These are phyloP conservation scores for Talaromyces sp. DNA, from an alignment of 2,329 filamentous ascomycete genomes.

Conservation along the genomic window DNA sequence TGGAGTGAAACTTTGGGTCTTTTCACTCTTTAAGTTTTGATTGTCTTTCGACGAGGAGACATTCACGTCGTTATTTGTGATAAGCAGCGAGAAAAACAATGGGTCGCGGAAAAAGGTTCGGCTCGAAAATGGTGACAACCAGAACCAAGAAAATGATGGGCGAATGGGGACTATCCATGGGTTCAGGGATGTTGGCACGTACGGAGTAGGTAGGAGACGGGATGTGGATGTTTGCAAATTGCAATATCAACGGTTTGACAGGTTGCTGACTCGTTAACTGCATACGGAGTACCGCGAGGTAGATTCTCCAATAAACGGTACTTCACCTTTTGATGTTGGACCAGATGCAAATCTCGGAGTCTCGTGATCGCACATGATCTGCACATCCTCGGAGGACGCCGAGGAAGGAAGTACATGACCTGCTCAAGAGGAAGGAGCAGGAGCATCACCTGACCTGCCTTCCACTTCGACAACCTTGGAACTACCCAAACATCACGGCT, in stretches of 20 bases:
- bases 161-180: not conserved
- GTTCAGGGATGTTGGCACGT: not conserved
- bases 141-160: constrained; percentile 3
- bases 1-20: not conserved
- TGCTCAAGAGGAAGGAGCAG: not conserved
- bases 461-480: not conserved
- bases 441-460: constrained; percentile 11
- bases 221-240: no score
- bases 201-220: no score
- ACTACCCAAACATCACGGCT: not conserved
- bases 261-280: not conserved
- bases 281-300: no score
- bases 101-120: constrained; percentile 13
- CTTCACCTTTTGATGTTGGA: no score
- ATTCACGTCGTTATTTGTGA: not conserved
- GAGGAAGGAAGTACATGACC: no score
- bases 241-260: not conserved
- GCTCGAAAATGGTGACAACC: constrained; percentile 8
- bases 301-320: no score
- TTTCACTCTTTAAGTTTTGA: no score
- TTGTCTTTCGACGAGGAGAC: not conserved
- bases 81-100: not conserved
- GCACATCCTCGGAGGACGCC: not conserved
- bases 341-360: not conserved
- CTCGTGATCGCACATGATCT: constrained; percentile 7